Conservation (phyloP, 1,284 basidiomycete species). For the Microbotryum lychnidis-dioicae region DNA sequence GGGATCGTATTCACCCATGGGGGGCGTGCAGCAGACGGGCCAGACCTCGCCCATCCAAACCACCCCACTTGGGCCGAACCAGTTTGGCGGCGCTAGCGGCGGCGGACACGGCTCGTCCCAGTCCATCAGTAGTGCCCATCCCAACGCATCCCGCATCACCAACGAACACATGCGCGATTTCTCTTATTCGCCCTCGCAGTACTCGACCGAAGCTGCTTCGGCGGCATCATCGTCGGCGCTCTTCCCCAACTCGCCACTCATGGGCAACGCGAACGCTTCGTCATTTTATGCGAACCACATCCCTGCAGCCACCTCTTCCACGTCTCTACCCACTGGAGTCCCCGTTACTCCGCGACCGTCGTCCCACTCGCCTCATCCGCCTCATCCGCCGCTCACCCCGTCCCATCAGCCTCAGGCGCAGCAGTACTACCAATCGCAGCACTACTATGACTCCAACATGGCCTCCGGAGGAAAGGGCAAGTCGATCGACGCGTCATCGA, state of each 20-base stretch:
- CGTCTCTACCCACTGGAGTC: neutral
- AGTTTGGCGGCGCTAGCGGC: neutral
- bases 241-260: neutral
- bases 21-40: neutral
- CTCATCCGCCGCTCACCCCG: neutral
- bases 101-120: neutral
- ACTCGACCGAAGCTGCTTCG: slow-evolving; percentile 7
- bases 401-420: slow-evolving; percentile 18
- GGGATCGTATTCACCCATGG: neutral
- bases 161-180: neutral
- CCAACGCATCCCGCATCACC: too few relatives aligned
- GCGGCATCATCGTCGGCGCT: too few relatives aligned
- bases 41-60: neutral
- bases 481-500: neutral
- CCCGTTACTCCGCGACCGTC: neutral
- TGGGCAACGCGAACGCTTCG: neutral
- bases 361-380: slow-evolving; percentile 1
- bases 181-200: slow-evolving; percentile 16
- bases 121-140: too few relatives aligned
- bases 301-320: slow-evolving; percentile 3
- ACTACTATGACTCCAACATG: slow-evolving; percentile 7
- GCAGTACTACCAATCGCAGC: slow-evolving; percentile 24
- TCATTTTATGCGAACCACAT: slow-evolving; percentile 29
- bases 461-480: neutral
- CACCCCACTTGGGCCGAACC: neutral